These are phyloP conservation scores for Penicillium ucsense DNA, from an alignment of 495 filamentous ascomycete species.

Conservation along the genomic window DNA sequence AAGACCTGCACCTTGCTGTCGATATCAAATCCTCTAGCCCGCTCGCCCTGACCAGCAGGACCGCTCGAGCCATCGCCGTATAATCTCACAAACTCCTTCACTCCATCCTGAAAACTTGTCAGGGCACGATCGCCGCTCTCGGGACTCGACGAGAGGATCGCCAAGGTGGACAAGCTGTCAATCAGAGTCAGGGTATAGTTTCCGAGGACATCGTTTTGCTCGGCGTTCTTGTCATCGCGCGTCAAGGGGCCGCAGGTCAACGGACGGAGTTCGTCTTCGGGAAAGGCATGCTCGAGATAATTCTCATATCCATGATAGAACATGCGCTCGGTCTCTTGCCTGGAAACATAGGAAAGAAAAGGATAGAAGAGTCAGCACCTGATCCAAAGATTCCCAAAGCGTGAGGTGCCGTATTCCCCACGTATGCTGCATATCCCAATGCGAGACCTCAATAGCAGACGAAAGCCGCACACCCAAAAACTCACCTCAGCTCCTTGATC, in stretches of 20 bases:
- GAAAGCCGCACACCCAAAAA: background rate
- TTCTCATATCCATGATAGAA: slow-evolving; percentile 97
- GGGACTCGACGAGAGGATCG: slow-evolving; percentile 71
- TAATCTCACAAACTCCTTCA: slow-evolving; percentile 66
- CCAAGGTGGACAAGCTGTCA: slow-evolving; percentile 88
- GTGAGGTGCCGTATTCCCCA: too few relatives aligned
- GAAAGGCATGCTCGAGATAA: slow-evolving; percentile 89
- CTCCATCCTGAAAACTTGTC: slow-evolving; percentile 69
- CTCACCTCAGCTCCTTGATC: slow-evolving; percentile 33
- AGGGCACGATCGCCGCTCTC: slow-evolving; percentile 51
- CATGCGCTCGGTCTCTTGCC: slow-evolving; percentile 76
- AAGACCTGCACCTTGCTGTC: slow-evolving; percentile 98
- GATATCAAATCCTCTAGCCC: slow-evolving; percentile 81
- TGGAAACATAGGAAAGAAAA: slow-evolving; percentile 11
- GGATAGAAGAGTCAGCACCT: slow-evolving; percentile 2
- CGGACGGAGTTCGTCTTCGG: slow-evolving; percentile 91
- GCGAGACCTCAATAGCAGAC: background rate
- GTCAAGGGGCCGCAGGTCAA: slow-evolving; percentile 75
- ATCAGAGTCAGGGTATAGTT: slow-evolving; percentile 95
- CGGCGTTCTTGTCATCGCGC: slow-evolving; percentile 72
- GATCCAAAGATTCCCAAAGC: background rate
- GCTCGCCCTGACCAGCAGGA: slow-evolving; percentile 56
- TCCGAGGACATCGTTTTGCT: slow-evolving; percentile 89
- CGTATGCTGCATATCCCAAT: too few relatives aligned
- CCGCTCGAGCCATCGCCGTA: slow-evolving; percentile 78